Percentiles rank a stretch among this genome's conserved stretches.
Conservation (phyloP, 306 rosid genomes). For the Rubus idaeus region DNA sequence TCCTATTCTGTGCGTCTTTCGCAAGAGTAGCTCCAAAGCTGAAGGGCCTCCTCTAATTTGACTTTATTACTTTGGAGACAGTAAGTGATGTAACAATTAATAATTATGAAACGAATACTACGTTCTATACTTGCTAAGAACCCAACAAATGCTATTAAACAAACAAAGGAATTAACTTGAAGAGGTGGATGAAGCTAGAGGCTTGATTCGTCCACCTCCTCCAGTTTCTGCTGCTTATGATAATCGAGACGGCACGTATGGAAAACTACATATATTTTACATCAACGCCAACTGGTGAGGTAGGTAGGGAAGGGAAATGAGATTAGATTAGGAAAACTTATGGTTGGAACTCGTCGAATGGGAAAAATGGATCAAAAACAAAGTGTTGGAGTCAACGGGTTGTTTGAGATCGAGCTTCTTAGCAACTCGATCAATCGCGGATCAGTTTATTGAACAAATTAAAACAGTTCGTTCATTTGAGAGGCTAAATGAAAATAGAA, state of each 20-base stretch:
- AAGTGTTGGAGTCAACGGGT: background rate
- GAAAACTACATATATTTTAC: no score
- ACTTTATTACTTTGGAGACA: background rate
- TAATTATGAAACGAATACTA: background rate
- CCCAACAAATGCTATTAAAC: background rate
- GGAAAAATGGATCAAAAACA: background rate
- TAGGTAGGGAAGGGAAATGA: background rate
- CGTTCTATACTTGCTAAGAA: background rate
- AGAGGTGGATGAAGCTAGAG: background rate
- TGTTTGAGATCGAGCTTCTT: background rate
- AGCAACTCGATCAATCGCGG: background rate
- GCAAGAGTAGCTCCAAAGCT: background rate
- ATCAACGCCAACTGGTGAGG: background rate
- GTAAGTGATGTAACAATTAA: background rate
- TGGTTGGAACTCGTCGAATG: background rate
- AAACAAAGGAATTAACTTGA: background rate
- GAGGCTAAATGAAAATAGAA: background rate
- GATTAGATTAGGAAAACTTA: background rate
- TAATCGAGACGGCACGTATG: background rate
- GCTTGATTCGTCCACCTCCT: background rate
- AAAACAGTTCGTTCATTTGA: no score
- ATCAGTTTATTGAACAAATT: background rate
- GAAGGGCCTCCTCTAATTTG: conserved; percentile 8
- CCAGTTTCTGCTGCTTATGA: background rate
- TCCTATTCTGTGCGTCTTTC: conserved; percentile 1